Evolutionary conservation across 805 yeast genomes (phyloP), one percentile per base, ranked within the genome.

Genomic region (Pichia membranifaciens): DNA sequence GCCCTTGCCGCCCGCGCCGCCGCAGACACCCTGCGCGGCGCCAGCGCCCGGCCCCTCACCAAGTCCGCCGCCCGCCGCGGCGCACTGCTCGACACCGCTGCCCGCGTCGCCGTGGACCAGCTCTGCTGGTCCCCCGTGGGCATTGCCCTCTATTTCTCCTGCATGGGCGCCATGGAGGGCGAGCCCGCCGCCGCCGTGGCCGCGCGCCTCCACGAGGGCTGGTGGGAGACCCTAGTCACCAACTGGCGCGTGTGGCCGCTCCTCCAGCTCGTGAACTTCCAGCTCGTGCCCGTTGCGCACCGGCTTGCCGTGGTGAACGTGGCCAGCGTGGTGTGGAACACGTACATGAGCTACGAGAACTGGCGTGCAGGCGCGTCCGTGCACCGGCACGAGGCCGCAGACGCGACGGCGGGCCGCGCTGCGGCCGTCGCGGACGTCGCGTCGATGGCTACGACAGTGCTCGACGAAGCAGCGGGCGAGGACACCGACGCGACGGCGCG

Each of bases 191-290:
- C 4, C n/a, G 33, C 28, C 17, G 29, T 40, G 23, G 16, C 22
- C 4, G 9, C 4, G 3, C 20, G 33, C 20, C 22, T 28, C 41
- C 54, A 5, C 81, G 76, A 70, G 15, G 78, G 81, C 50, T 79
- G 79, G 78, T 67, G 80, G 81, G 72, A 75, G 4, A 89, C 96
- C 0, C 65, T 90, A 37, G 61, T 70, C 31, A 73, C 85, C 16
- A 90, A 89, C 62, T 88, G 95, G 90, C 59, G 72, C 44, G 84
- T 91, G 12, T 93, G 98, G 99, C 98, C 98, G 0, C 65, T 78
- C 0, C 85, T 93, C 52, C 98, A 93, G 66, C 58, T 81, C 46
- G 53, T 82, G 51, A 93, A 91, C 66, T 87, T 91, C 59, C 74
- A 81, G 40, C 57, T 86, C 7, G 75, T 88, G 2, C 97, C 97